A percentile compares a stretch with the other conserved stretches of the same genome.
phyloP scores from a whole-genome alignment of 2,329 filamentous ascomycete species.

The Aspergillus calidoustus region DNA sequence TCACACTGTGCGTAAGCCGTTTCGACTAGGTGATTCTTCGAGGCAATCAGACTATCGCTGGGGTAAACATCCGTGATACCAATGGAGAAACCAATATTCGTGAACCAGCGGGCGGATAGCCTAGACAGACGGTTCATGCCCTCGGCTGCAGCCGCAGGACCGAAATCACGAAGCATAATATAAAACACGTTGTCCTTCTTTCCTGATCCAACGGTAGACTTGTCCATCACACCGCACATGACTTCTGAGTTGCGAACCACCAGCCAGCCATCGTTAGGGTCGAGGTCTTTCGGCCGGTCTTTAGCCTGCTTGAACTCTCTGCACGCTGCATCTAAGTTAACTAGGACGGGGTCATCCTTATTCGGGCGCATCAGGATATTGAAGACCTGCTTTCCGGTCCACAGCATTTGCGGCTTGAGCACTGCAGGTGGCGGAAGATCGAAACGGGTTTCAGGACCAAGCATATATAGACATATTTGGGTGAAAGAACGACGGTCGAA shows the following conservation, averaged over 20 bases:
- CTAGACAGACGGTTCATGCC: constrained; percentile 95
- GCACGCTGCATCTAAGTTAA: constrained; percentile 94
- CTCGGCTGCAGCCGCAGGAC: constrained; percentile 81
- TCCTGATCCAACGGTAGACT: constrained; percentile 92
- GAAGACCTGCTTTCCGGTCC: constrained; percentile 98
- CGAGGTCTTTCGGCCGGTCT: constrained; percentile 61
- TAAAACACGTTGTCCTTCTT: constrained; percentile 99
- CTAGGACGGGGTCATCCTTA: constrained; percentile 75
- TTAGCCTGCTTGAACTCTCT: constrained; percentile 65
- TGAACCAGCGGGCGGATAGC: constrained; percentile 84
- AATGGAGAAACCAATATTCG: constrained; percentile 93
- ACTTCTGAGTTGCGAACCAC: constrained; percentile 95
- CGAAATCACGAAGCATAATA: constrained; percentile 92
- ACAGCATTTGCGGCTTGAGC: constrained; percentile 80
- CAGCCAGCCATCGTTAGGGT: constrained; percentile 86
- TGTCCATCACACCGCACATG: constrained; percentile 98
- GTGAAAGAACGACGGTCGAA: constrained; percentile 87
- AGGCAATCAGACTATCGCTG: constrained; percentile 67
- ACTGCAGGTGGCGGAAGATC: constrained; percentile 88
- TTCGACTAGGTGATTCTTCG: constrained; percentile 77
- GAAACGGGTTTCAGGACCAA: constrained; percentile 75
- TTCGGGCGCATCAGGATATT: constrained; percentile 90
- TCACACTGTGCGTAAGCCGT: constrained; percentile 81
- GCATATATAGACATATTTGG: constrained; percentile 92
- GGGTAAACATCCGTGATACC: constrained; percentile 95